Evolutionary conservation across 805 yeast genomes (phyloP), one percentile per base, ranked within the genome.

Genomic region (Kluyveromyces siamensis): DNA sequence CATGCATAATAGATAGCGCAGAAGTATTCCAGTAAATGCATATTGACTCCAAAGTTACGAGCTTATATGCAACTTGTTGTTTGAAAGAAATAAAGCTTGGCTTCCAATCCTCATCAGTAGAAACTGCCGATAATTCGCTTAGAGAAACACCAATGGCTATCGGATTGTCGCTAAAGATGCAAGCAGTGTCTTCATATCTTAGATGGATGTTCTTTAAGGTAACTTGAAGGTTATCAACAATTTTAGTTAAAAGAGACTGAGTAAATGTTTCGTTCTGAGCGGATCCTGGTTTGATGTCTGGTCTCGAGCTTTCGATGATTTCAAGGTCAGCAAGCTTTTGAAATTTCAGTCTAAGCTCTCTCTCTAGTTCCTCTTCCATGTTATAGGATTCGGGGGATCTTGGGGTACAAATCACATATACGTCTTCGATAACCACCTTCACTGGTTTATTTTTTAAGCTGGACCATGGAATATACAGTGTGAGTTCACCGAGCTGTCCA

Each of bases 381-480:
- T 81, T 84, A 21, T 75, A 81, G 2, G 71, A 62, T 14, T 76
- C 75, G 38, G 78, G 70, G 5, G 80, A 66, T 18, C 81, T 80
- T 1, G 98, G 96, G 1, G 83, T 72, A 1, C 95, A 95, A 36
- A 95, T 71, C 27, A 93, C 62, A 57, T 83, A 89, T 11, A 89
- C 91, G 62, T 93, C 93, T 57, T 93, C 91, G 50, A 93, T 84
- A 11, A 79, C 71, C 13, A 93, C 78, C 62, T 87, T 87, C 8
- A 91, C 98, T 0, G 99, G 98, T 59, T 90, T 87, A 18, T 86
- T 82, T 61, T 90, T 90, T 54, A 95, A 71, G 60, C 89, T 93
- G 1, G 97, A 84, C 97, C 98, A 95, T 0, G 99, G 99, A 37
- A 93, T 91, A 61, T 87, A 96, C 48, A 93, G 70, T 0, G 95